Evolutionary conservation across 2,329 filamentous ascomycete species (phyloP).

Genomic region (Elsinoe ampelina): DNA sequence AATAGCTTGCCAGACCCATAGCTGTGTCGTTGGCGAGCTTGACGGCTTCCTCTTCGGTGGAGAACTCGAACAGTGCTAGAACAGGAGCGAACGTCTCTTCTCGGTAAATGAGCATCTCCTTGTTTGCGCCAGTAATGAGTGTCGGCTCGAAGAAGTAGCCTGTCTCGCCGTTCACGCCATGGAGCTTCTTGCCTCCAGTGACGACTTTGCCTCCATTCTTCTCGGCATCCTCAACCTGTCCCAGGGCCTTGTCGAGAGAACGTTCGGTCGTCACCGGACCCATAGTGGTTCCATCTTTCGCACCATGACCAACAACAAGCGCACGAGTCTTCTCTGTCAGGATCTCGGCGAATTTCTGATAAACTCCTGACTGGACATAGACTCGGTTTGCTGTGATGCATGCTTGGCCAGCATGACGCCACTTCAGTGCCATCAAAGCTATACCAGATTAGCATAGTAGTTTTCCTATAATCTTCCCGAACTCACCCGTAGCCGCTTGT

Average conservation of each 20-base stretch:
- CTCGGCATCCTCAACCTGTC: constrained; percentile 56
- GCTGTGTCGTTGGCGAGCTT: constrained; percentile 50
- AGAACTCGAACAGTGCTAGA: constrained; percentile 54
- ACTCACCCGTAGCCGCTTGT: constrained; percentile 41
- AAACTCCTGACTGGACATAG: constrained; percentile 54
- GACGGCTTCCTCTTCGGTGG: constrained; percentile 56
- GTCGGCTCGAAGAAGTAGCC: constrained; percentile 65
- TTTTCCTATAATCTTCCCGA: not conserved
- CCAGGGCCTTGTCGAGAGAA: constrained; percentile 47
- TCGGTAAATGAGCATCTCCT: constrained; percentile 46
- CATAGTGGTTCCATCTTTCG: constrained; percentile 48
- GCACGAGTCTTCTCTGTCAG: constrained; percentile 44
- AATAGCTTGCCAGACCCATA: constrained; percentile 58
- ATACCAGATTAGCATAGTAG: not conserved
- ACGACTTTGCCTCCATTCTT: constrained; percentile 55
- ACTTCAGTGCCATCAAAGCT: constrained; percentile 43
- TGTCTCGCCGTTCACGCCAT: constrained; percentile 31
- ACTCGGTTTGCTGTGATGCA: constrained; percentile 58
- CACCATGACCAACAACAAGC: constrained; percentile 54
- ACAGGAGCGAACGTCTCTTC: constrained; percentile 61
- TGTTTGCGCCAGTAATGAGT: constrained; percentile 50
- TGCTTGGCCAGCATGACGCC: constrained; percentile 53
- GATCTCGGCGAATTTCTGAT: constrained; percentile 50
- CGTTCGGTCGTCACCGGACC: constrained; percentile 50
- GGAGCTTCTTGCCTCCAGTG: constrained; percentile 46